Base-by-base conservation (phyloP, 2,329 filamentous ascomycete species). In the Tympanopsis confertula region DNA sequence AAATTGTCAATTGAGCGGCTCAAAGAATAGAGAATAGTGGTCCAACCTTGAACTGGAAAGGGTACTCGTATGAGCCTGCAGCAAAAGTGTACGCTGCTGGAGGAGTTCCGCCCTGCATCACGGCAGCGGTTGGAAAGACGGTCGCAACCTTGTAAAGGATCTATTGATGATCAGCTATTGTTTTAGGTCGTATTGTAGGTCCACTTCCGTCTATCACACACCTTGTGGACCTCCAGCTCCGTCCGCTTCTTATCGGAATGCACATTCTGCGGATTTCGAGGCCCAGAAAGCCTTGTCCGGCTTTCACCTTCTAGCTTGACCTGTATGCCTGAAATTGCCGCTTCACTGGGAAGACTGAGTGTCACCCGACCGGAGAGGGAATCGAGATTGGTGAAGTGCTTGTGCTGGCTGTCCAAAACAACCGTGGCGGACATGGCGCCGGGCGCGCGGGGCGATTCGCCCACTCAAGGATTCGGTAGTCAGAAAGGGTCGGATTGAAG, bases 231-330 rank as follows among this genome's bases (percentile, higher is more conserved):
- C 47, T 68, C 65, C 37, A 62, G 46, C 48, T 66, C 62, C n/a
- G 61, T 60, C 39, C 59, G 58, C 47, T 58, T 62, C 51, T 63
- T 65, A n/a, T 66, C 61, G 17, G 59, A 56, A 26, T 58, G 47
- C 24, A 60, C 61, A 56, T 58, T 47, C 39, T 58, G 50, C 2
- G 55, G 35, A 30, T 40, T 33, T 35, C 38, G 57, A 42, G 62
- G 35, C 33, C 56, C 59, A 2, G 56, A 53, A 13, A 68, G 53
- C 29, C 63, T 52, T 18, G 63, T 64, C 24, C 57, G 58, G 47
- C 63, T 67, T 44, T 68, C 65, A 17, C 62, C 64, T 43, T 68
- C 64, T 19, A 68, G 47, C 46, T 68, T 68, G 35, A 68, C 65
- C 30, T 59, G 59, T 26, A 68, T 62, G 4, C 55, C 56, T 29